A percentile compares a stretch with the other conserved stretches of the same genome.
Conservation (phyloP, 495 filamentous ascomycete genomes). For the Corynascus novoguineensis region DNA sequence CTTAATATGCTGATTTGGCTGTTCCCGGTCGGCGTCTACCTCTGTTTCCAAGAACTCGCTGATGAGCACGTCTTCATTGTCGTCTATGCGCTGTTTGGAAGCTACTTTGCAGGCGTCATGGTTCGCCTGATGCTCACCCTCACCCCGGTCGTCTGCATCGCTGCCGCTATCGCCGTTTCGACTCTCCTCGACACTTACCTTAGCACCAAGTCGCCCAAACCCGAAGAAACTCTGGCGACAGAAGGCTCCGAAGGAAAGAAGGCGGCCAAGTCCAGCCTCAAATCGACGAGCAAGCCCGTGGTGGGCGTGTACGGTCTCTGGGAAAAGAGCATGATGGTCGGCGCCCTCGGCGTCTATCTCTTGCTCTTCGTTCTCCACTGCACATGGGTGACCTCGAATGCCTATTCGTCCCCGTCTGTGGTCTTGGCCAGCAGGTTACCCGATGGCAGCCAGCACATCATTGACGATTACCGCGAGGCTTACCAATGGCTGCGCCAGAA, state of each 20-base stretch:
- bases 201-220: conserved; percentile 49
- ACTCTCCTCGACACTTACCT: conserved; percentile 84
- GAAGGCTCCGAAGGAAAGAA: conserved; percentile 47
- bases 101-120: conserved; percentile 99
- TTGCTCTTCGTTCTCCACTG: conserved; percentile 94
- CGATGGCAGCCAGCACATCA: conserved; percentile 96
- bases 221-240: conserved; percentile 45
- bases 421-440: conserved; percentile 88
- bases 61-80: conserved; percentile 99
- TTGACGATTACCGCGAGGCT: conserved; percentile 98
- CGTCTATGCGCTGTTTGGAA: conserved; percentile 89
- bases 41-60: conserved; percentile 88
- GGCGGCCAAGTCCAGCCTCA: conserved; percentile 52
- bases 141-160: conserved; percentile 93
- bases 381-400: conserved; percentile 99
- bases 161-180: conserved; percentile 86
- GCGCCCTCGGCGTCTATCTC: conserved; percentile 68
- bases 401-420: conserved; percentile 96
- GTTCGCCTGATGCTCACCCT: conserved; percentile 97
- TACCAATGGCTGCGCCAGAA: conserved; percentile 99
- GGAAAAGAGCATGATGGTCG: conserved; percentile 72
- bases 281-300: conserved; percentile 64
- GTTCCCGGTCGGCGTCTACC: conserved; percentile 96
- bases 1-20: conserved; percentile 98
- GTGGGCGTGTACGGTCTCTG: conserved; percentile 78